A percentile compares a stretch with the other conserved stretches of the same genome.
Conservation (phyloP, 2,329 filamentous ascomycete genomes). For the Cordyceps cicadae region DNA sequence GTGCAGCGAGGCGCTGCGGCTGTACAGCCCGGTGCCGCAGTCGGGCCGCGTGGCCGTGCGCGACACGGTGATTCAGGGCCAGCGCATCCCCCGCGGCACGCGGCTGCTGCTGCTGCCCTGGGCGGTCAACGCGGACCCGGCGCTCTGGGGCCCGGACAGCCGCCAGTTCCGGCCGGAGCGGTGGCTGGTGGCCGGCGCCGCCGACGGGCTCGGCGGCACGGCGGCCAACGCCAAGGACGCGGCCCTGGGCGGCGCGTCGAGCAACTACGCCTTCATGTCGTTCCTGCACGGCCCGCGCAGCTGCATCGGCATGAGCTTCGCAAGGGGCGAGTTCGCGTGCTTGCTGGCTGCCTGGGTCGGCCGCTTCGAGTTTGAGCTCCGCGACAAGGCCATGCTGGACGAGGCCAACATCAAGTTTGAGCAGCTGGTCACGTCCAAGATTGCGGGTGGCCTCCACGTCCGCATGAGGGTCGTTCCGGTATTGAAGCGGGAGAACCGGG, state of each 20-base stretch:
- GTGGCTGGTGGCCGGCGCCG: slow-evolving; percentile 44
- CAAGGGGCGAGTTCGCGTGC: slow-evolving; percentile 66
- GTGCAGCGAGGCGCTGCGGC: slow-evolving; percentile 67
- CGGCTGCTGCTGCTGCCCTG: slow-evolving; percentile 48
- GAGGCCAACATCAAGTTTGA: background rate
- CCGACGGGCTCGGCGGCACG: slow-evolving; percentile 16
- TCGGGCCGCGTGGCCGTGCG: slow-evolving; percentile 52
- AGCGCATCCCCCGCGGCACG: slow-evolving; percentile 58
- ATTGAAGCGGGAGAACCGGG: background rate
- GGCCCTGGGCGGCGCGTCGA: slow-evolving; percentile 58
- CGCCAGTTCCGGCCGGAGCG: slow-evolving; percentile 60
- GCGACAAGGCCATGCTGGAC: background rate
- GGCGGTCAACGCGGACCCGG: slow-evolving; percentile 54
- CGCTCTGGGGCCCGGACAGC: slow-evolving; percentile 61
- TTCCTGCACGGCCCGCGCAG: slow-evolving; percentile 77
- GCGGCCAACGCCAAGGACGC: slow-evolving; percentile 40
- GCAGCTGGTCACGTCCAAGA: slow-evolving; percentile 2
- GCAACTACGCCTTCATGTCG: slow-evolving; percentile 64
- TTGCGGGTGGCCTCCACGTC: background rate
- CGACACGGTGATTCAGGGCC: slow-evolving; percentile 47
- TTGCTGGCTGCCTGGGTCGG: slow-evolving; percentile 56
- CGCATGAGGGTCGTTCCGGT: background rate
- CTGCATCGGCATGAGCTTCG: slow-evolving; percentile 72
- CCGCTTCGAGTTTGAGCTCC: slow-evolving; percentile 4
- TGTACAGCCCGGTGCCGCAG: slow-evolving; percentile 55